phyloP scores from a whole-genome alignment of 176 grass and related monocot genomes.

The Pontederia paniculata region DNA sequence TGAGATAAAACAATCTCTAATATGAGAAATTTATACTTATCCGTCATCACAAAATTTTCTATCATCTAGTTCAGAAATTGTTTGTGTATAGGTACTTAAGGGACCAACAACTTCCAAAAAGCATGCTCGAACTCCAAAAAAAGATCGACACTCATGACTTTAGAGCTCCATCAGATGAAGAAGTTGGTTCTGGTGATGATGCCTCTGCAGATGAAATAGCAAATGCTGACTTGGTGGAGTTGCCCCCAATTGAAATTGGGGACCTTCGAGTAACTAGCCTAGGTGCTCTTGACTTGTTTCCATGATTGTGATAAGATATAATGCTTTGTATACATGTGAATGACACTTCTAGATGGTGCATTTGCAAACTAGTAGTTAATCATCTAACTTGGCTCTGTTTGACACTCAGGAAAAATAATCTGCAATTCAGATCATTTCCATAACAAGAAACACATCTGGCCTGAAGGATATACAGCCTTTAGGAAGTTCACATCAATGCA shows the following conservation, averaged over 20 bases:
- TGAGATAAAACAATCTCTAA: not conserved
- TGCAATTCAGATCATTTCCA: slow-evolving; percentile 93
- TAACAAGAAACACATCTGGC: slow-evolving; percentile 91
- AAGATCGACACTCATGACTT: slow-evolving; percentile 31
- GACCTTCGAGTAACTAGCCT: slow-evolving; percentile 77
- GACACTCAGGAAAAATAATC: slow-evolving; percentile 77
- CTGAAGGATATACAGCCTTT: slow-evolving; percentile 97
- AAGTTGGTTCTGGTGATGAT: slow-evolving; percentile 41
- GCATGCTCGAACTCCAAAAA: slow-evolving; percentile 75
- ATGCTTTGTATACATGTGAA: too few relatives aligned
- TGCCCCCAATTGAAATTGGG: slow-evolving; percentile 64
- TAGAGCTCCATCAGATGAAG: slow-evolving; percentile 37
- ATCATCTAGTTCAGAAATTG: too few relatives aligned
- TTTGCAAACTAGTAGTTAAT: not conserved
- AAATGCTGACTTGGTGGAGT: slow-evolving; percentile 38
- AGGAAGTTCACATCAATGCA: slow-evolving; percentile 69
- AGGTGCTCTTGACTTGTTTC: slow-evolving; percentile 39
- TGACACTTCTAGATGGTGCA: too few relatives aligned
- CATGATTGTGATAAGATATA: too few relatives aligned
- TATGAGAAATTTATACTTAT: slow-evolving; percentile 8
- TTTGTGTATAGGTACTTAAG: slow-evolving; percentile 53
- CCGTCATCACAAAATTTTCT: not conserved
- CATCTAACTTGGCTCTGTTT: slow-evolving; percentile 11
- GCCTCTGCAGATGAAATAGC: slow-evolving; percentile 33
- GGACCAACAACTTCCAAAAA: slow-evolving; percentile 72